phyloP scores from a whole-genome alignment of 2,329 filamentous ascomycete species.

The Botrytis sinoallii region DNA sequence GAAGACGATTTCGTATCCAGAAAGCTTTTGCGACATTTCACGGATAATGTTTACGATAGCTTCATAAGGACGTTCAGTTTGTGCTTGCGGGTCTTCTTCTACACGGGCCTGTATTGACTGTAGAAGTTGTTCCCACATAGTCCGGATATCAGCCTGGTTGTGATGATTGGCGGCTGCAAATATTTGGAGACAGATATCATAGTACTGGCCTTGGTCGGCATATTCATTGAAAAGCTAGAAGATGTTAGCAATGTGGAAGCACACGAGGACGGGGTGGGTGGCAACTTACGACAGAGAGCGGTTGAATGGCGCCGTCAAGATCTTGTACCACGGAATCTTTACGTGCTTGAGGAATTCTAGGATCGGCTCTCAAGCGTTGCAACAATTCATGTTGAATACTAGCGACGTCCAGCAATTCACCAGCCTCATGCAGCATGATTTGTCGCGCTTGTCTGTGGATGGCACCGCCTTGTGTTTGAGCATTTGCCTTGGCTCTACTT shows the following conservation, averaged over 20 bases:
- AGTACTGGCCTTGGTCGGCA: constrained; percentile 87
- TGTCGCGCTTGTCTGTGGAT: constrained; percentile 79
- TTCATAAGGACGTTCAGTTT: constrained; percentile 63
- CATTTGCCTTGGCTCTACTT: constrained; percentile 87
- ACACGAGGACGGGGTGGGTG: not conserved
- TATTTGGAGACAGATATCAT: constrained; percentile 88
- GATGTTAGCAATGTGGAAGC: constrained; percentile 19
- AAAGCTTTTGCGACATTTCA: constrained; percentile 62
- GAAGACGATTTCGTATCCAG: constrained; percentile 64
- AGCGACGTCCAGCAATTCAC: constrained; percentile 83
- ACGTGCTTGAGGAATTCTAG: constrained; percentile 62
- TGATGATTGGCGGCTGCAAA: constrained; percentile 91
- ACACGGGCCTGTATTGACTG: constrained; percentile 58
- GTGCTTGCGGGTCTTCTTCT: constrained; percentile 40
- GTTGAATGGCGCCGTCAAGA: constrained; percentile 75
- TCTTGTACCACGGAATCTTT: constrained; percentile 61
- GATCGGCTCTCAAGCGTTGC: constrained; percentile 70
- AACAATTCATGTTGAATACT: constrained; percentile 93
- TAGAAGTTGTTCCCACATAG: constrained; percentile 82
- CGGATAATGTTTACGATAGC: constrained; percentile 62
- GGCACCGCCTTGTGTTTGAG: constrained; percentile 75
- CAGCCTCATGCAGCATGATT: constrained; percentile 77
- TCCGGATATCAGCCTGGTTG: constrained; percentile 76
- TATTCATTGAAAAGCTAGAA: constrained; percentile 84
- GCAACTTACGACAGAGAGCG: constrained; percentile 68